Base-by-base conservation (phyloP, 148 eudicot genomes). In the Fagopyrum homotropicum region DNA sequence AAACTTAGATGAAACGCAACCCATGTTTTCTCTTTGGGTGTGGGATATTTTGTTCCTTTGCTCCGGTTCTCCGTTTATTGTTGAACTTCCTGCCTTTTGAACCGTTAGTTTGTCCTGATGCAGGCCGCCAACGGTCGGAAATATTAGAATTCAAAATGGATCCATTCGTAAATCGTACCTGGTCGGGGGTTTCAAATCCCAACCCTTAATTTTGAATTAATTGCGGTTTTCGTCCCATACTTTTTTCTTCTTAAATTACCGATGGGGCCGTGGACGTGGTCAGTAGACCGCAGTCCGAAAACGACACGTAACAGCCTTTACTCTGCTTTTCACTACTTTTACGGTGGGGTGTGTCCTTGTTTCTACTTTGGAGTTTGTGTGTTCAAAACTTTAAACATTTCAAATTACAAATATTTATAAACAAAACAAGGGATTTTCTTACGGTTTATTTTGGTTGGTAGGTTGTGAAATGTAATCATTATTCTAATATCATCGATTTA, bases 1-100 rank as follows among this genome's bases (percentile, higher is more conserved):
- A 16, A 76, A 48, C 70, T 93, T 93, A 35, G 98, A 93, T 2
- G 98, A 85, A 6, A 80, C 90, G 87, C 98, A 93, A 60, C 98
- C 98, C 98, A 93, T 93, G 71, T 16, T 40, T 4, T 14, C 2
- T 19, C 2, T 61, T 26, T 61, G 68, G 9, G 26, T 22, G 26
- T 22, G 68, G 68, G 3, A 1, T 35, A 9, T 29, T 61, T 5
- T 61, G 68, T 61, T 61, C 30, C 43, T 57, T 57, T 19, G 29
- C 8, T 55, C 22, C 17, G 4, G 57, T 54, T n/a, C 19, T 9
- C 5, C 22, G 68, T 61, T 61, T 29, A 43, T 61, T 61, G 68
- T 61, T 61, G 46, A 8, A 46, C 8, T 66, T 66, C 45, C 71
- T 66, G 71, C 7, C 12, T 66, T 35, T 82, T 75, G 76, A 75